Conservation (phyloP, 2,329 filamentous ascomycete genomes). For the Trichoderma lentiforme region DNA sequence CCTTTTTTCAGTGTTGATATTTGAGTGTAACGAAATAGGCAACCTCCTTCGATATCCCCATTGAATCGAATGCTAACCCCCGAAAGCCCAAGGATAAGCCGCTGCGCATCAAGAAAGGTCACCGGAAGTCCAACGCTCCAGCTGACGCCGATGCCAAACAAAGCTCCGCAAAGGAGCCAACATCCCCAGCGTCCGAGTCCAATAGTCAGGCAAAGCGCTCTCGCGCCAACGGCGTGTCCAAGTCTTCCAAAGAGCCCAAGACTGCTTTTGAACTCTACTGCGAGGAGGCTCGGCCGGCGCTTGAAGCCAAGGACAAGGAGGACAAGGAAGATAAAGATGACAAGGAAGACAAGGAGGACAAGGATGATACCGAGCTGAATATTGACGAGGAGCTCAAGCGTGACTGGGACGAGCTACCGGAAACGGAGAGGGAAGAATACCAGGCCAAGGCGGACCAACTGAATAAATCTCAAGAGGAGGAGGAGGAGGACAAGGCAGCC, state of each 20-base stretch:
- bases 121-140: conserved; percentile 57
- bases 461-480: conserved; percentile 22
- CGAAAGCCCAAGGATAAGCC: conserved; percentile 73
- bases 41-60: conserved; percentile 30
- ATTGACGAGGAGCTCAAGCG: conserved; percentile 55
- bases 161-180: conserved; percentile 45
- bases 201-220: conserved; percentile 35
- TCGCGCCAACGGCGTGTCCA: conserved; percentile 41
- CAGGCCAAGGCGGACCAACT: conserved; percentile 35
- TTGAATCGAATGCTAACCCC: conserved; percentile 36
- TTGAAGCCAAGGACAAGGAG: conserved; percentile 43
- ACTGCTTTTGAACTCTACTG: conserved; percentile 56
- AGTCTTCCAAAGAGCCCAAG: conserved; percentile 40
- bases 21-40: conserved; percentile 34
- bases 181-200: conserved; percentile 49
- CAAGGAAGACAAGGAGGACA: conserved; percentile 38
- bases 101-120: conserved; percentile 68
- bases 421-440: conserved; percentile 49
- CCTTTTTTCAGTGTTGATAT: conserved; percentile 32
- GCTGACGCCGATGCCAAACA: conserved; percentile 43
- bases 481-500: conserved; percentile 16
- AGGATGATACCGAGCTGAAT: conserved; percentile 37
- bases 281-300: conserved; percentile 44
- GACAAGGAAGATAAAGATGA: conserved; percentile 30
- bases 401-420: conserved; percentile 52